Percentiles rank a stretch among this genome's conserved stretches.
Evolutionary conservation across 495 filamentous ascomycete genomes (phyloP).

Genomic region (Sordaria brevicollis): DNA sequence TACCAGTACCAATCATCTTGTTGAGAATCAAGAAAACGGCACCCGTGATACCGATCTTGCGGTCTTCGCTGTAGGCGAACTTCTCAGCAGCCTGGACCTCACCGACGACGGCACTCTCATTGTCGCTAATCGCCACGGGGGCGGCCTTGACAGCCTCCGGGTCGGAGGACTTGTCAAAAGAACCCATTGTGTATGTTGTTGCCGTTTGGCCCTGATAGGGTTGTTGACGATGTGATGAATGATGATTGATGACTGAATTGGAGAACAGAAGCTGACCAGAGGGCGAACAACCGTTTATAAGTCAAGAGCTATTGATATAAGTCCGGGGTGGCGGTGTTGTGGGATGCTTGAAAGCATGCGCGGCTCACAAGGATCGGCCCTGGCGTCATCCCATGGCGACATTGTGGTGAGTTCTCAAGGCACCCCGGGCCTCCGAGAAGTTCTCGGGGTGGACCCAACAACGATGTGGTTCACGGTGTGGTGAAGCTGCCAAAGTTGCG

Average conservation of each 20-base stretch:
- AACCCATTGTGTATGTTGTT: conserved; percentile 6
- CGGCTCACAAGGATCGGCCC: background rate
- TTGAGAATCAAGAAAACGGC: conserved; percentile 44
- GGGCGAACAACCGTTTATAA: conserved; percentile 1
- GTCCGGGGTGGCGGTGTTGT: background rate
- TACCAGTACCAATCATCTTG: conserved; percentile 47
- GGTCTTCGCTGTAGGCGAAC: conserved; percentile 36
- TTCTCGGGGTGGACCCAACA: background rate
- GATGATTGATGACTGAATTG: background rate
- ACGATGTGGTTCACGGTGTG: background rate
- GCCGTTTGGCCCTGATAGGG: background rate
- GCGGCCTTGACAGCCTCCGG: background rate
- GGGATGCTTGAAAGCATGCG: background rate
- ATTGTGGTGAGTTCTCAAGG: background rate
- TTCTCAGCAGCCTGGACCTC: conserved; percentile 24
- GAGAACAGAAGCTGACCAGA: background rate
- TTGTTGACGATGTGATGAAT: background rate
- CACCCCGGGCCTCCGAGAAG: background rate
- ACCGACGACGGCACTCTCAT: conserved; percentile 6
- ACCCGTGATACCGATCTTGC: conserved; percentile 41
- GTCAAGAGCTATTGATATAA: background rate
- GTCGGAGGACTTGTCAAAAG: conserved; percentile 7
- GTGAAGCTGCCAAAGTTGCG: background rate
- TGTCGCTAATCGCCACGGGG: conserved; percentile 1
- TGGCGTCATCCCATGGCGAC: background rate